phyloP scores from a whole-genome alignment of 805 yeast genomes.

The Blastobotrys terrestris region DNA sequence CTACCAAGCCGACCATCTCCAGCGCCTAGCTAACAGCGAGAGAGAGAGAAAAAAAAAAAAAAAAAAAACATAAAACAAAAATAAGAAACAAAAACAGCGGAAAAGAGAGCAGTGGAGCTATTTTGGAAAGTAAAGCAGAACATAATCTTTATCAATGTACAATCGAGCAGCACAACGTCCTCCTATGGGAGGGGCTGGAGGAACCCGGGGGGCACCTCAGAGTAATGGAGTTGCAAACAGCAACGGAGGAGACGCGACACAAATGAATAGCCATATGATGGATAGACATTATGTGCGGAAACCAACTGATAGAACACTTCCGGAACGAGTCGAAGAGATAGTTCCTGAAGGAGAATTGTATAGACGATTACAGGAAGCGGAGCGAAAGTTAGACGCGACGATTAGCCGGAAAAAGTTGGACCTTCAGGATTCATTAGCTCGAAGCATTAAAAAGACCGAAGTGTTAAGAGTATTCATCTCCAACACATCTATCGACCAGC shows the following conservation, averaged over 20 bases:
- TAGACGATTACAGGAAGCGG: conserved; percentile 71
- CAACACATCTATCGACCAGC: conserved; percentile 77
- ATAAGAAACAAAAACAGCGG: background rate
- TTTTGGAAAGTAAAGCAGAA: too few relatives aligned
- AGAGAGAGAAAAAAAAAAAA: background rate
- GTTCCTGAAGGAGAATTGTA: conserved; percentile 71
- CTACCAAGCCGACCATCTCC: too few relatives aligned
- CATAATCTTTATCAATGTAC: background rate
- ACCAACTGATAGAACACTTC: conserved; percentile 52
- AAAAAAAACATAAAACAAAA: background rate
- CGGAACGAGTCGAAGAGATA: conserved; percentile 38
- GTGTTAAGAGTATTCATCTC: conserved; percentile 74
- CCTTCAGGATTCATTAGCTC: conserved; percentile 61
- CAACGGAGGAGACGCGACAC: background rate
- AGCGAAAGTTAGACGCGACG: conserved; percentile 70
- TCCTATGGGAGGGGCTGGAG: background rate
- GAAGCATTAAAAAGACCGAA: conserved; percentile 45
- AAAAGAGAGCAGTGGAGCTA: background rate
- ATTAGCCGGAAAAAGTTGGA: conserved; percentile 80
- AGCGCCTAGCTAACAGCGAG: too few relatives aligned
- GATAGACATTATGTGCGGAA: conserved; percentile 6
- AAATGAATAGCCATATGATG: background rate
- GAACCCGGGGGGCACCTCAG: background rate
- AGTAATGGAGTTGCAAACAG: background rate
- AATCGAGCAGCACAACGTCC: background rate